Base-by-base conservation (phyloP, 192 early-diverging fungal species). In the Dissophora globulifera region DNA sequence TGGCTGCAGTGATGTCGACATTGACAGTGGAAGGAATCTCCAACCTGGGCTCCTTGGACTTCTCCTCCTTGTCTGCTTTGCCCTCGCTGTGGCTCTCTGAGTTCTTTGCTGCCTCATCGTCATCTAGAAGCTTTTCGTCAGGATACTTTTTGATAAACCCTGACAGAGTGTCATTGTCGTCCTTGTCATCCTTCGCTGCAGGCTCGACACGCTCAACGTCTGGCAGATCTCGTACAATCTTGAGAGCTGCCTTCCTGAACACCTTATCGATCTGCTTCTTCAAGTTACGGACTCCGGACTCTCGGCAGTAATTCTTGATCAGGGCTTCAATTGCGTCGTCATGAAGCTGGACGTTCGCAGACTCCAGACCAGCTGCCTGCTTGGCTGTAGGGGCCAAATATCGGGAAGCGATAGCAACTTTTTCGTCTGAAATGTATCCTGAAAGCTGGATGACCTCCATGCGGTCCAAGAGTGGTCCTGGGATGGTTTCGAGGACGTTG, bases 211-310 rank as follows among this genome's bases (percentile, higher is more conserved):
- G 70, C n/a, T 75, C 70, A 23, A 75, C 50, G 13, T 75, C 70
- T 0, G 70, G 70, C 43, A 85, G 79, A 25, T 86, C 82, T 46
- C 87, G 62, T 11, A 97, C 94, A 45, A 98, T 89, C 75, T 92
- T 89, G 35, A 93, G 86, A 22, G 97, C 98, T 4, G 96, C 95
- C 81, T 99, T 99, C 46, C 98, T 89, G 86, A 91, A 99, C 25
- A 99, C 90, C 84, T 99, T 99, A 54, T 99, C 98, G 32, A 99
- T 94, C 43, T 98, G 96, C 81, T 99, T 98, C 82, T 99, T 99
- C 51, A 99, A 81, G 68, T 96, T 97, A 52, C 98, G 88, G 33
- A 99, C 98, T 30, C 98, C 98, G 70, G 92, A 95, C 82, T 99
- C 98, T 50, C 98, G 89, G 60, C 96, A 98, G 78, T 98, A 99